Conservation (phyloP, 2,329 filamentous ascomycete species). For the Hypoxylon sp. region DNA sequence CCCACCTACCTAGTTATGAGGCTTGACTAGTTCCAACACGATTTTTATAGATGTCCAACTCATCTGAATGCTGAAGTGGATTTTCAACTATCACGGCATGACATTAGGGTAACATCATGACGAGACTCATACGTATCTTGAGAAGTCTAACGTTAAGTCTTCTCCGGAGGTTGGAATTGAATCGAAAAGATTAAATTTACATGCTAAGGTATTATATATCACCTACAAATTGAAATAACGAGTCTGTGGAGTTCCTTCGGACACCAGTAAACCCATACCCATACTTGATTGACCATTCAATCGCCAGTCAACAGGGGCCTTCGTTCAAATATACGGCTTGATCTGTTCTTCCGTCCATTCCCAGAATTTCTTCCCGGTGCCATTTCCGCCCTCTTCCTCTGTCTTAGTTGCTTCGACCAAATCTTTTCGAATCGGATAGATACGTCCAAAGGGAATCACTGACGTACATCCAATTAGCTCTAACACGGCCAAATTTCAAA, state of each 20-base stretch:
- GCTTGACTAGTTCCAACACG: background rate
- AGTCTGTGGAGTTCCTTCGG: background rate
- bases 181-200: too few species aligned
- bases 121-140: too few species aligned
- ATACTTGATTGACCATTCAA: background rate
- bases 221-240: background rate
- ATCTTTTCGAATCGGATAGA: constrained; percentile 53
- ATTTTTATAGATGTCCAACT: background rate
- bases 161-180: too few species aligned
- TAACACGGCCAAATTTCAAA: background rate
- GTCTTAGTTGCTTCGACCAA: constrained; percentile 51
- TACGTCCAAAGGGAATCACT: constrained; percentile 65
- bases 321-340: constrained; percentile 48
- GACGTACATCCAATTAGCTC: constrained; percentile 13
- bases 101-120: too few species aligned
- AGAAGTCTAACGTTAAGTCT: too few species aligned
- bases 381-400: constrained; percentile 57
- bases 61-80: too few species aligned
- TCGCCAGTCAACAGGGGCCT: background rate
- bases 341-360: constrained; percentile 61
- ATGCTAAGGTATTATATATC: background rate
- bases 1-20: too few species aligned
- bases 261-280: too few species aligned
- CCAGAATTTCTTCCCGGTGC: constrained; percentile 59
- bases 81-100: too few species aligned